Conservation (phyloP, 495 filamentous ascomycete genomes). For the Mytilinidion resinicola region DNA sequence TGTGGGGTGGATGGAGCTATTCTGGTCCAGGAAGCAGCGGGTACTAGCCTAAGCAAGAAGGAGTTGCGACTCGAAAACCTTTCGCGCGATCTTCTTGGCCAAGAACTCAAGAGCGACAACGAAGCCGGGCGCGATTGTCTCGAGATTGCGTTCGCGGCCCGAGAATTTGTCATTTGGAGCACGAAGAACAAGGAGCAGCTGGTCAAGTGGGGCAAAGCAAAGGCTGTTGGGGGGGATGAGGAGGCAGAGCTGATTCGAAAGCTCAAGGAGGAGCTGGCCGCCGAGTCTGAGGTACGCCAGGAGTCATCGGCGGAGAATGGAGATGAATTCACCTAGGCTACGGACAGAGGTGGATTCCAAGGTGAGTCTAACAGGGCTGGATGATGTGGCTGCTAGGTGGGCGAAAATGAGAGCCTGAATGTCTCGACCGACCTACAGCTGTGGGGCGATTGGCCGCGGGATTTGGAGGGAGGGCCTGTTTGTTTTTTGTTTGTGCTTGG, state of each 20-base stretch:
- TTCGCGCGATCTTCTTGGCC: slow-evolving; percentile 7
- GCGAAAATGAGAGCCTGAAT: no score
- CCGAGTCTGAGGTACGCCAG: no score
- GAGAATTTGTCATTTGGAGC: slow-evolving; percentile 16
- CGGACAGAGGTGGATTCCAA: no score
- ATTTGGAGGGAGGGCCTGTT: no score
- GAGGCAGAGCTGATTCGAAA: neutral
- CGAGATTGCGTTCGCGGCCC: slow-evolving; percentile 15
- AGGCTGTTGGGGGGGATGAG: slow-evolving; percentile 4
- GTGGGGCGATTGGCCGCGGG: no score
- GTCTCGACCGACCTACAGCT: no score
- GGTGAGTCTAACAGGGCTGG: no score
- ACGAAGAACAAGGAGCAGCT: slow-evolving; percentile 11
- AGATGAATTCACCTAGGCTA: no score
- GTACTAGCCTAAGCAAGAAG: slow-evolving; percentile 13
- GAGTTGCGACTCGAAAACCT: slow-evolving; percentile 19
- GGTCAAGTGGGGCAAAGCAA: slow-evolving; percentile 5
- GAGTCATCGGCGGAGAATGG: no score
- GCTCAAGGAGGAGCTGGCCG: no score
- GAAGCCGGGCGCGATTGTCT: slow-evolving; percentile 13
- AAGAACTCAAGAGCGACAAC: neutral
- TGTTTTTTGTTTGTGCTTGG: no score
- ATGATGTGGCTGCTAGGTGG: no score
- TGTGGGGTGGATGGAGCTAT: slow-evolving; percentile 38
- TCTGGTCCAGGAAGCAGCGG: slow-evolving; percentile 12